Evolutionary conservation across 768 basidiomycete species (phyloP).

Genomic region (Lepiota venenata): DNA sequence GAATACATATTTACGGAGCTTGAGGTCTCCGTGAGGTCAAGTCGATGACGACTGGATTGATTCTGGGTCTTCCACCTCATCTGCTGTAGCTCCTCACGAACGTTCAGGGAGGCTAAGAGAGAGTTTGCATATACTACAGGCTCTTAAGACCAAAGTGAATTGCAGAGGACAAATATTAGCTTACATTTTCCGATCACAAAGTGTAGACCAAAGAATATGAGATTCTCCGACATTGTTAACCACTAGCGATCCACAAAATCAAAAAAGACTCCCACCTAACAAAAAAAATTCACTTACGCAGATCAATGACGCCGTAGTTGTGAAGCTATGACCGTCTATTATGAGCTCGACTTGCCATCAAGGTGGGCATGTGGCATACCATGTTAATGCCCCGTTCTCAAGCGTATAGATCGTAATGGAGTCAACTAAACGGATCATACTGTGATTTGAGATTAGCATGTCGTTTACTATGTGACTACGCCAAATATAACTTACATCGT

Average conservation of each 20-base stretch:
- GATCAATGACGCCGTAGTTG: slow-evolving; percentile 37
- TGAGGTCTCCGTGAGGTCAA: not conserved
- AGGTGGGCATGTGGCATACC: slow-evolving; percentile 22
- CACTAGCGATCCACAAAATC: slow-evolving; percentile 23
- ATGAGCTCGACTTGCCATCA: not conserved
- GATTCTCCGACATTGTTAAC: slow-evolving; percentile 38
- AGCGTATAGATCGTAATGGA: slow-evolving; percentile 48
- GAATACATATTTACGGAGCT: not conserved
- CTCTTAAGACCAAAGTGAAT: not conserved
- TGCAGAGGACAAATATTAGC: slow-evolving; percentile 11
- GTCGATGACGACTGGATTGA: not conserved
- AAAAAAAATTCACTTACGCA: slow-evolving; percentile 28
- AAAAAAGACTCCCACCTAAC: not conserved
- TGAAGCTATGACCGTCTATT: slow-evolving; percentile 25
- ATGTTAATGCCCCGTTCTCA: slow-evolving; percentile 50
- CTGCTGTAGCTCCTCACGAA: slow-evolving; percentile 7
- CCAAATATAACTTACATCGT: slow-evolving; percentile 3
- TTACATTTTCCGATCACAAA: slow-evolving; percentile 45
- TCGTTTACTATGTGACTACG: not conserved
- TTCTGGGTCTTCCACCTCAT: slow-evolving; percentile 5
- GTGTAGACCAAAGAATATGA: slow-evolving; percentile 43
- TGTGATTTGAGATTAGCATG: slow-evolving; percentile 15
- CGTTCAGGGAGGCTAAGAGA: slow-evolving; percentile 23
- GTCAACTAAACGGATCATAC: slow-evolving; percentile 46
- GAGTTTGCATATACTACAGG: slow-evolving; percentile 34